These are phyloP conservation scores for Beauveria varroae DNA, from an alignment of 2,329 filamentous ascomycete species.

Conservation along the genomic window DNA sequence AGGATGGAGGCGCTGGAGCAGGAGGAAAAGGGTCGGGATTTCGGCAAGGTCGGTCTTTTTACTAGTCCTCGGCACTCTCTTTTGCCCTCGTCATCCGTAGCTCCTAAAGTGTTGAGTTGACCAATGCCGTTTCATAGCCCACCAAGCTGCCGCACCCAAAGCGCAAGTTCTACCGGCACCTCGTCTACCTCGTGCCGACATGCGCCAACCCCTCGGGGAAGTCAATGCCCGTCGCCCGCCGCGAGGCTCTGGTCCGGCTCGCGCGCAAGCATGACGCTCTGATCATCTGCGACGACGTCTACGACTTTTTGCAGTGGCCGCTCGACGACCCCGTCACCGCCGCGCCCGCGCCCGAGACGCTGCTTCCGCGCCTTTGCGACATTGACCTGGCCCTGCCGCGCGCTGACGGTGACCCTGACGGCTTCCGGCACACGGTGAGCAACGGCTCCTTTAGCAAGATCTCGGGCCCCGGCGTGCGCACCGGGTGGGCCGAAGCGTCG, in stretches of 20 bases:
- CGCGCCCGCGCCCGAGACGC: conserved; percentile 28
- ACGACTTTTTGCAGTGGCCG: conserved; percentile 84
- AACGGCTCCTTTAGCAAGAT: conserved; percentile 93
- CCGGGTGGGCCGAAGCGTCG: conserved; percentile 80
- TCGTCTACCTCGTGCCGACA: conserved; percentile 84
- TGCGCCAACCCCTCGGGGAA: conserved; percentile 84
- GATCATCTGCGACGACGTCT: conserved; percentile 86
- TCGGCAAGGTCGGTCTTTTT: neutral
- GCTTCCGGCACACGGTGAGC: conserved; percentile 72
- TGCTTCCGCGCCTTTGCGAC: conserved; percentile 71
- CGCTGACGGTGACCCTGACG: conserved; percentile 30
- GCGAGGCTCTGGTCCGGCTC: conserved; percentile 63
- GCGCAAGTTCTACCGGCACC: conserved; percentile 74
- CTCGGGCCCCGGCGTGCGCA: conserved; percentile 69
- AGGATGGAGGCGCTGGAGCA: conserved; percentile 24
- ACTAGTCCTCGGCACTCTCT: neutral
- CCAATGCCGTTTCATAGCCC: conserved; percentile 23
- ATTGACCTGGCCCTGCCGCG: conserved; percentile 63
- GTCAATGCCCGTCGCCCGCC: conserved; percentile 64
- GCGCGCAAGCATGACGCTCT: conserved; percentile 75
- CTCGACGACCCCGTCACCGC: conserved; percentile 27
- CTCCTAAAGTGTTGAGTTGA: neutral
- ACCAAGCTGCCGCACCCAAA: conserved; percentile 49
- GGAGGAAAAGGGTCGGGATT: conserved; percentile 14
- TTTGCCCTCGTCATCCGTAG: neutral